These are phyloP conservation scores for Plectosphaerella plurivora DNA, from an alignment of 2,329 filamentous ascomycete species.

Conservation along the genomic window DNA sequence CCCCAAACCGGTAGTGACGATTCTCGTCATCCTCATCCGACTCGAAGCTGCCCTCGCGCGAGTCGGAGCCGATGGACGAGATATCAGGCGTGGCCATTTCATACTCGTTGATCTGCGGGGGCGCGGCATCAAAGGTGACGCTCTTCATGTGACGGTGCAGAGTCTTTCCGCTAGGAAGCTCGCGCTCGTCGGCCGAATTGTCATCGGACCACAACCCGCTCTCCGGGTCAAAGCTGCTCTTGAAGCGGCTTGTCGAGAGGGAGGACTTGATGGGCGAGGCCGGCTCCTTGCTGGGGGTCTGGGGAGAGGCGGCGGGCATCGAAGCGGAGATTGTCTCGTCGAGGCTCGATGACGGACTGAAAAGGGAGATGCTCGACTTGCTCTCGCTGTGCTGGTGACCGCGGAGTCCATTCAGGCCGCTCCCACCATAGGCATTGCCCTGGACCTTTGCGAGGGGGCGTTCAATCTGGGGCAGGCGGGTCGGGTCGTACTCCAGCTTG, in stretches of 20 bases:
- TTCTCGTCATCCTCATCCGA: conserved; percentile 64
- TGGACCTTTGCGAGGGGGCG: conserved; percentile 75
- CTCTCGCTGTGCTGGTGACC: conserved; percentile 52
- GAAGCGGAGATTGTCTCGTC: conserved; percentile 12
- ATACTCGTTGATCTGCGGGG: conserved; percentile 94
- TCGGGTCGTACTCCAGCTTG: conserved; percentile 87
- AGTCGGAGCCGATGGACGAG: conserved; percentile 86
- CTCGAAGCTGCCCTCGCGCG: conserved; percentile 89
- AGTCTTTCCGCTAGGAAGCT: conserved; percentile 60
- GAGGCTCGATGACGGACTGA: conserved; percentile 41
- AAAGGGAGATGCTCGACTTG: conserved; percentile 54
- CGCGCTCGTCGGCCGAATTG: conserved; percentile 50
- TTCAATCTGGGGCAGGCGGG: conserved; percentile 71
- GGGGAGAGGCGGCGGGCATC: conserved; percentile 22
- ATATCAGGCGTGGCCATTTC: conserved; percentile 96
- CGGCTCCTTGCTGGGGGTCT: conserved; percentile 49
- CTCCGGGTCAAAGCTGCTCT: conserved; percentile 66
- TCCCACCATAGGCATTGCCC: conserved; percentile 63
- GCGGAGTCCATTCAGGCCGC: conserved; percentile 48
- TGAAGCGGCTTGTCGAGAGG: conserved; percentile 64
- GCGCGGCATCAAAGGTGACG: conserved; percentile 92
- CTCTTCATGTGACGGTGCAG: conserved; percentile 89
- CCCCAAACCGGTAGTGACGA: conserved; percentile 46
- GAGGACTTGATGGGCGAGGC: conserved; percentile 86
- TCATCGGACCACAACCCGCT: conserved; percentile 66